Base-by-base conservation (phyloP, 768 basidiomycete species). In the Omphalotus guepiniiformis region DNA sequence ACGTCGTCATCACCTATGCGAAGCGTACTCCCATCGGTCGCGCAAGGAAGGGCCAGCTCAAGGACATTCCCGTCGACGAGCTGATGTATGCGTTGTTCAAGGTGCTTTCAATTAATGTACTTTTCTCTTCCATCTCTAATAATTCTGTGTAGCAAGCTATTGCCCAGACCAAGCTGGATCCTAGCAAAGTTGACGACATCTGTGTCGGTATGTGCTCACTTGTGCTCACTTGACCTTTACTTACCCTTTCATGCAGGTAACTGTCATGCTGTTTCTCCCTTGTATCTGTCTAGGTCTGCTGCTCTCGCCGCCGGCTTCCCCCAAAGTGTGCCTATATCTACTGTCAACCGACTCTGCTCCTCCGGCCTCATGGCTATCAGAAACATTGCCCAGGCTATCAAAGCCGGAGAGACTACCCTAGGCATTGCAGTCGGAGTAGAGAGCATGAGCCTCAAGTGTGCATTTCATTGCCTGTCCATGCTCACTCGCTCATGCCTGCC, bases 291-390 rank as follows among this genome's bases (percentile, higher is more conserved):
- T 7, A 75, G 93, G 26, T 88, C 91, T 38, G 91, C 93, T 23
- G 88, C 89, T 4, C 74, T 95, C 34, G 82, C 88, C 27, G 91
- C 93, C 22, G 93, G 93, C 11, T 87, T 96, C 54, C 95, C 93
- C 2, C 75, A 85, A 46, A 71, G 83, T 53, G 84, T 92, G 12
- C 87, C 94, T n/a, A 77, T 97, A 52, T 88, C 88, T 18, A 86
- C 88, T 9, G 82, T 97, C 45, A 99, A 99, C 65, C 75, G 95
- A 48, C 78, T 98, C 41, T 99, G 95, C 66, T 89, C 93, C 2
- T 94, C 93, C 0, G 93, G 94, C 19, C 74, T 98, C 40, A 91
- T 94, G 79, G 86, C 95, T n/a, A 84, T 98, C 52, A 82, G 89
- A 49, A 82, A 74, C 60, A 88, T 98, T 41, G 92, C 93, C 15